phyloP scores from a whole-genome alignment of 2,329 filamentous ascomycete species.

The Colletotrichum zoysiae region DNA sequence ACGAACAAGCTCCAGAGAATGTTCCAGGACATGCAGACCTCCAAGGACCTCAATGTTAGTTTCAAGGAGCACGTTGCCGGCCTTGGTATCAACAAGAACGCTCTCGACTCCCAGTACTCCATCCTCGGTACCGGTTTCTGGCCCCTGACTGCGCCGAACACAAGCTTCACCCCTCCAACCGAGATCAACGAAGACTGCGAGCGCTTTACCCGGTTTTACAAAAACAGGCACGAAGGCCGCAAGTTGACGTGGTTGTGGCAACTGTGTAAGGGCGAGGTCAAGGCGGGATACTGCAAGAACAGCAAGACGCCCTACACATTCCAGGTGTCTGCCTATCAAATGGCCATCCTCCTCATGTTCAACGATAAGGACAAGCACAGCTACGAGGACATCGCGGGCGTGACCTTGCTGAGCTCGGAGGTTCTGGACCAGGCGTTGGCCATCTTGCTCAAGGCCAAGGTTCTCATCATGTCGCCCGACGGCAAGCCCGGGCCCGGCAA shows the following conservation, averaged over 20 bases:
- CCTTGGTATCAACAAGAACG: conserved; percentile 75
- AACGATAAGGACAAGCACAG: conserved; percentile 89
- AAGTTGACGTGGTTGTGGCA: conserved; percentile 99
- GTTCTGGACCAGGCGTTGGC: conserved; percentile 87
- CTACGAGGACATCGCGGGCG: conserved; percentile 88
- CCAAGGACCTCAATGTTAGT: conserved; percentile 92
- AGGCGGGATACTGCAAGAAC: conserved; percentile 90
- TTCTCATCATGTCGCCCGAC: conserved; percentile 79
- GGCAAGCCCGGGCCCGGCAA: conserved; percentile 83
- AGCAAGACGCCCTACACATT: conserved; percentile 95
- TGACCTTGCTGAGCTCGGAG: conserved; percentile 84
- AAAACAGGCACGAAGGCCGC: conserved; percentile 94
- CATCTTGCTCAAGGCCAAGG: conserved; percentile 93
- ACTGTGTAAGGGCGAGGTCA: conserved; percentile 96
- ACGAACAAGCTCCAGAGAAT: conserved; percentile 99
- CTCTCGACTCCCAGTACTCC: conserved; percentile 89
- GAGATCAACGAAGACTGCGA: conserved; percentile 91
- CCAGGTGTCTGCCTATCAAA: conserved; percentile 97
- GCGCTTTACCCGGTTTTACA: conserved; percentile 91
- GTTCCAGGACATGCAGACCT: conserved; percentile 99
- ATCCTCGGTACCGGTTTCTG: conserved; percentile 97
- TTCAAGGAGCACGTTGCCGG: conserved; percentile 83
- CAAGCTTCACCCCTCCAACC: conserved; percentile 87
- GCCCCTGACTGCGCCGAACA: conserved; percentile 89
- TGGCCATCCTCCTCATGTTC: conserved; percentile 94